Evolutionary conservation across 2,329 filamentous ascomycete species (phyloP), one percentile per base, ranked within the genome.

Genomic region (Penicillium hesseltinei): DNA sequence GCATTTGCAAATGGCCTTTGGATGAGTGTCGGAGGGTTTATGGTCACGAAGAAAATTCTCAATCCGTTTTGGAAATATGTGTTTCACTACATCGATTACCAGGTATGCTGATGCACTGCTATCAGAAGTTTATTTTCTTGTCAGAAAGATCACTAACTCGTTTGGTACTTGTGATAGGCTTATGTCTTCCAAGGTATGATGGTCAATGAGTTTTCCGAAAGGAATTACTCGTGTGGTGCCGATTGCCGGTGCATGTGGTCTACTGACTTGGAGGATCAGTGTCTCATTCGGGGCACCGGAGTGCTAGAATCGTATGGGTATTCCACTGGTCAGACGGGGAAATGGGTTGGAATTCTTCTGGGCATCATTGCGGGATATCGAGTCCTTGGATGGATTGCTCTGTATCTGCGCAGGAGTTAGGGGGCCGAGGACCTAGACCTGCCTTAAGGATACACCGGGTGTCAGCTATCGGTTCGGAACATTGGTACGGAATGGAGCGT

Each of bases 121-220:
- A 36, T 42, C 21, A 21, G 19, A 19, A n/a, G 33, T 43, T 33
- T 15, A 19, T 13, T 10, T 47, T 21, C 2, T 36, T 53, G 23
- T 35, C n/a, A 13, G 6, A n/a, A 23, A 35, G 7, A 43, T 43
- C 17, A 45, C 50, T 52, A 36, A 52, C 11, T 19, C 11, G 7
- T n/a, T 45, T 21, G 29, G 1, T 29, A 33, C 2, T 31, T 29
- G 13, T n/a, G 38, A 33, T 27, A 80, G 75, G 79, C 81, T 42
- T 95, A 92, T 66, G 91, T 95, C 4, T 96, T 95, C 71, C 85
- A 93, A 69, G 91, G 90, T 15, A 94, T 96, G 91, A 94, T 95
- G 90, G 86, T 93, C 52, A 95, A 94, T 68, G 90, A 96, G 76
- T 94, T 96, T 71, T 77, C 78, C 1, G 63, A 82, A 19, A 79